Evolutionary conservation across 306 rosid species (phyloP), one percentile per base, ranked within the genome.

Genomic region (Alnus rubra): DNA sequence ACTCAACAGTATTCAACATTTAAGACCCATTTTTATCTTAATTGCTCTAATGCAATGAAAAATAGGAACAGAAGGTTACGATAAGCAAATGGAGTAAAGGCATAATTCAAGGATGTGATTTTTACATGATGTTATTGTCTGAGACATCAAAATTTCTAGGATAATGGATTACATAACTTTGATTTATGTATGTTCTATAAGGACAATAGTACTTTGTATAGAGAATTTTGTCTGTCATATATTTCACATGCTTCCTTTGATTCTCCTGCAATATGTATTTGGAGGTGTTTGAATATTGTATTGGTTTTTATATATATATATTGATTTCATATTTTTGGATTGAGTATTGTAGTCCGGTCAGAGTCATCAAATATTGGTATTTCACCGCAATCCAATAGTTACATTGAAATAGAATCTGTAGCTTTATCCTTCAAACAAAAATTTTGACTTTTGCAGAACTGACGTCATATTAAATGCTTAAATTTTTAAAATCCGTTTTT

Each of bases 401-500:
- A 64, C 18, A 33, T 37, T 59, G 45, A 15, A 37, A 63, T 63
- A 63, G 45, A 62, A 47, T 76, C 54, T 49, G 49, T 60, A 62
- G 72, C 50, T n/a, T 65, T n/a, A 1, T 64, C 28, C 39, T 49
- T 67, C 31, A 42, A 39, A 1, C 39, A 42, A 47, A 31, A 35
- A 19, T 50, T 48, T 76, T 13, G 30, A 35, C 31, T 52, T 37
- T 51, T 78, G 23, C 74, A n/a, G 82, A 78, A 68, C 19, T 53
- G 52, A 67, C 35, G 19, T 45, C 58, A 54, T 44, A 31, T 70
- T 65, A 63, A 35, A 76, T 30, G 51, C 76, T 45, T 28, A 33
- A 51, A 33, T 73, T 79, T 37, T 74, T 75, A 75, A 63, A 8
- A 68, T 67, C 19, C 60, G 59, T 35, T 71, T 59, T 74, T 69